Base-by-base conservation (phyloP, 768 basidiomycete genomes). In the Phanerochaete sordida region DNA sequence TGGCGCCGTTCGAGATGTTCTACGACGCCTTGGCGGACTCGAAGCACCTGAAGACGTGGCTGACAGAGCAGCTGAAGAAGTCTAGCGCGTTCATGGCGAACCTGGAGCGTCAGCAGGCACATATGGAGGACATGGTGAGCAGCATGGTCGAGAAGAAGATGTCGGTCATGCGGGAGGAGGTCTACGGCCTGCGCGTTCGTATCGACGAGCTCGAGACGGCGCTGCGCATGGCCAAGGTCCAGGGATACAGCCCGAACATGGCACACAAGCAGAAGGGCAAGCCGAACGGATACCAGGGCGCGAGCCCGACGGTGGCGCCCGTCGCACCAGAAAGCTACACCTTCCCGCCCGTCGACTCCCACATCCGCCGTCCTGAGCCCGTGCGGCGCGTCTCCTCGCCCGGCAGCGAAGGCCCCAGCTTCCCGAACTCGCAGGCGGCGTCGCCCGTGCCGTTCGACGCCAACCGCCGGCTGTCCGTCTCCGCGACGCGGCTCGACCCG, bases 1-100 rank as follows among this genome's bases (percentile, higher is more conserved):
- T 95, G 50, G 84, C 87, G 0, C 91, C 90, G 2, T 95, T 94
- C 64, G 90, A 88, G 67, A 72, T 81, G 54, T 94, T 95, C 72
- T 95, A 93, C 69, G 91, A 94, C 60, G 87, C 91, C 2, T 82
- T 95, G 31, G 81, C 86, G 57, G 93, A 93, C 70, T 85, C 88
- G 16, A 86, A 84, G 68, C 84, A 90, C 67, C 81, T 94, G 59
- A 92, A 93, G 74, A 67, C 70, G 37, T 91, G 91, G 87, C 78
- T 94, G 7, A 76, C 79, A 24, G 88, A 90, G 47, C 91, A 93
- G 72, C 74, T 93, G 33, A 80, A 83, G 62, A 83, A 81, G 68
- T 85, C 86, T 35, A 83, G 81, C 56, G 64, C 80, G 15, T 77
- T 88, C 31, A 76, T 84, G 59, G 70, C 84, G 57, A 73, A 79